These are phyloP conservation scores for Gyrodon lividus DNA, from an alignment of 768 basidiomycete genomes.

Conservation along the genomic window DNA sequence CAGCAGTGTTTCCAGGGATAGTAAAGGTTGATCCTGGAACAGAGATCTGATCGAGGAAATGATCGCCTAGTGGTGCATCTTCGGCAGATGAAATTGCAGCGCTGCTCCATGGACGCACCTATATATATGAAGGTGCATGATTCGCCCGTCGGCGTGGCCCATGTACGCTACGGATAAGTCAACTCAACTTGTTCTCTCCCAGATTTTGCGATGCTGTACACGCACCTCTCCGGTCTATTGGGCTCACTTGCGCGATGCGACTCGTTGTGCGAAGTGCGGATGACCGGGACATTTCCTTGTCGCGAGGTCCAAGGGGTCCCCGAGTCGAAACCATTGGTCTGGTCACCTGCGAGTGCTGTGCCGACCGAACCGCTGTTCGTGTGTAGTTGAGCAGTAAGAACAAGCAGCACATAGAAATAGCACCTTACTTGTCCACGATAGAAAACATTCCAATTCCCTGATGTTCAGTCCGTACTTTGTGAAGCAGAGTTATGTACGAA, in stretches of 20 bases:
- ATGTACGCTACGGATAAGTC: background rate
- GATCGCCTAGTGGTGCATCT: background rate
- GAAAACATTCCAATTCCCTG: slow-evolving; percentile 13
- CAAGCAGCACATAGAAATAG: background rate
- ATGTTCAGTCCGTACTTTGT: background rate
- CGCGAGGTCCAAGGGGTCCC: background rate
- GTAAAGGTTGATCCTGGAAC: background rate
- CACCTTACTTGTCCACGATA: slow-evolving; percentile 10
- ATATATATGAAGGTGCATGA: too few species aligned
- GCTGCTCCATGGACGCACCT: slow-evolving; percentile 8
- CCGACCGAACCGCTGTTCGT: background rate
- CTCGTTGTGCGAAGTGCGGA: background rate
- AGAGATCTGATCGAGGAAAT: background rate
- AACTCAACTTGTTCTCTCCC: background rate
- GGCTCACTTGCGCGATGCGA: background rate
- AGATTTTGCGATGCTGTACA: background rate
- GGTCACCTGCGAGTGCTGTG: background rate
- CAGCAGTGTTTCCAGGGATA: background rate
- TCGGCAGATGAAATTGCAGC: background rate
- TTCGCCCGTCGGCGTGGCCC: background rate
- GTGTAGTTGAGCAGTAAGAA: background rate
- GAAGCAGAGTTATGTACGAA: background rate
- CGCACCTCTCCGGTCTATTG: slow-evolving; percentile 13
- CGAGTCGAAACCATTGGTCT: background rate
- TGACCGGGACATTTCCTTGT: slow-evolving; percentile 2